Evolutionary conservation across 305 asterid genomes (phyloP), one percentile per base, ranked within the genome.

Genomic region (Fraxinus sp.): DNA sequence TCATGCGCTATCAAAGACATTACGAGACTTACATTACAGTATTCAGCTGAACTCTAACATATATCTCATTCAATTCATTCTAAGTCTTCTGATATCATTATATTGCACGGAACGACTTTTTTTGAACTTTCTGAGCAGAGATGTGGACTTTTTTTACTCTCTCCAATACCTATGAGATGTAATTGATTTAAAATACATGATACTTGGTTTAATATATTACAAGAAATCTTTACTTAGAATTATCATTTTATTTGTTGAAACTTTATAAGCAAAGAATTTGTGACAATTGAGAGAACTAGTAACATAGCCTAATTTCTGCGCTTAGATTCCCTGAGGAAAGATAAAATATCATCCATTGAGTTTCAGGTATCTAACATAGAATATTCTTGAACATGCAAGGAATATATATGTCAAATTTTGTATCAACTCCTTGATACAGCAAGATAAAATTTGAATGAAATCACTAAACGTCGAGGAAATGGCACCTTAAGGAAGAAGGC

Each of bases 301-400:
- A 52, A 13, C 57, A 78, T 10, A 24, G 18, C 18, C 66, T 30
- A 14, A 9, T 59, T 62, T 59, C 55, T 72, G 28, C 43, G 55
- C 20, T 46, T 83, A 71, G 73, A 78, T 55, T 32, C 49, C 52
- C 82, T 26, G n/a, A 14, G 66, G 32, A 77, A 55, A 20, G 36
- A 30, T 62, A 18, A 13, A 1, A 7, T 70, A 41, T 82, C 55
- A 77, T 49, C 14, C 59, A 71, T 7, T 37, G 64, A 20, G 35
- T 71, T 20, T 5, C 52, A 55, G 68, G 24, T 39, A 62, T 24
- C 37, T 39, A 30, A 39, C 52, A 52, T 52, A 49, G 32, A 30
- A 70, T 77, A 62, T 55, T 76, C 32, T 10, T 36, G 35, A 11
- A 4, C 78, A 5, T 70, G 28, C 66, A 41, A 49, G 35, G 72